Conservation (phyloP, 345 rosid species). For the Odontarrhena argentea region DNA sequence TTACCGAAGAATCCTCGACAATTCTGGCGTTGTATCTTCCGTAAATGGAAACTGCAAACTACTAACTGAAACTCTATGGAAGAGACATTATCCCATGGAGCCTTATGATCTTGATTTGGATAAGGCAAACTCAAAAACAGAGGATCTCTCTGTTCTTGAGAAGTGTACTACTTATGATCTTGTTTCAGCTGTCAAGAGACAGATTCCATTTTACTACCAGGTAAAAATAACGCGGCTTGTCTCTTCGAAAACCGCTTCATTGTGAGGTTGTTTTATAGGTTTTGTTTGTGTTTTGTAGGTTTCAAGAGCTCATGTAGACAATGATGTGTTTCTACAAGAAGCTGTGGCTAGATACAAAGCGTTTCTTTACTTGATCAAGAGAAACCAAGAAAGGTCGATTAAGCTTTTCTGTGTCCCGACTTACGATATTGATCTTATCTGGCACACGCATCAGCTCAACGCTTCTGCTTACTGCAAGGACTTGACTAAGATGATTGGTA, state of each 20-base stretch:
- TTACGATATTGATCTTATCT: slow-evolving; percentile 94
- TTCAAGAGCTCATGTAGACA: slow-evolving; percentile 61
- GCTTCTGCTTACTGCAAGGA: slow-evolving; percentile 76
- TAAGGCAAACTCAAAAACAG: slow-evolving; percentile 31
- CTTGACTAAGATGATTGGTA: slow-evolving; percentile 59
- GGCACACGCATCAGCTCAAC: slow-evolving; percentile 98
- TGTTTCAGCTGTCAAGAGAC: slow-evolving; percentile 90
- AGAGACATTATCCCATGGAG: slow-evolving; percentile 62
- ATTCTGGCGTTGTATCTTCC: slow-evolving; percentile 65
- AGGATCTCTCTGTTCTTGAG: slow-evolving; percentile 48
- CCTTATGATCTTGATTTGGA: slow-evolving; percentile 60
- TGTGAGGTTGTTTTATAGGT: neutral
- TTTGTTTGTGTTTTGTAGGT: slow-evolving; percentile 49
- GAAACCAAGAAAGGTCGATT: slow-evolving; percentile 69
- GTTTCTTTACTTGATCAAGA: slow-evolving; percentile 79
- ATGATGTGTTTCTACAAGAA: slow-evolving; percentile 70
- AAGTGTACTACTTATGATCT: slow-evolving; percentile 79
- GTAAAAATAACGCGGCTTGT: slow-evolving; percentile 39
- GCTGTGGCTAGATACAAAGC: slow-evolving; percentile 94
- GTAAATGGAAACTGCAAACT: slow-evolving; percentile 47
- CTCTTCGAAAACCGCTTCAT: neutral
- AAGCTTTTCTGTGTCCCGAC: slow-evolving; percentile 89
- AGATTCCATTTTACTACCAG: slow-evolving; percentile 86
- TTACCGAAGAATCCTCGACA: slow-evolving; percentile 72
- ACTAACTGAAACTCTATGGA: slow-evolving; percentile 72